phyloP scores from a whole-genome alignment of 2,329 filamentous ascomycete genomes.

The Alternaria ventricosa region DNA sequence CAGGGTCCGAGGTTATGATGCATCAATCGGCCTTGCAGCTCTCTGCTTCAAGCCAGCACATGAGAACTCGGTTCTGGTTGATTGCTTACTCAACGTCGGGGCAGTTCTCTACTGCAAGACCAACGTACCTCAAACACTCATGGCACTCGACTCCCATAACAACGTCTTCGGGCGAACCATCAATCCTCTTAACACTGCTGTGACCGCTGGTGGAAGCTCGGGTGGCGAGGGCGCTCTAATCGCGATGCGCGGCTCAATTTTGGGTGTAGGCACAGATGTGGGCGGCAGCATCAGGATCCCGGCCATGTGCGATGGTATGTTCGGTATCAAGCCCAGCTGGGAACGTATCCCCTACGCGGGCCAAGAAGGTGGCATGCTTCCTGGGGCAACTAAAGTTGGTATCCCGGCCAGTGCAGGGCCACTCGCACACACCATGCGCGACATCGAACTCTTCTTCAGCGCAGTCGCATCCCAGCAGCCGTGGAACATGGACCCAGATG shows the following conservation, averaged over 20 bases:
- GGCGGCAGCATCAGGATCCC: conserved; percentile 62
- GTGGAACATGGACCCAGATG: conserved; percentile 57
- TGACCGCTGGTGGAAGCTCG: conserved; percentile 61
- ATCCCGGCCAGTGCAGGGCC: conserved; percentile 56
- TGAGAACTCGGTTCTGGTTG: conserved; percentile 51
- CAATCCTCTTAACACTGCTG: conserved; percentile 55
- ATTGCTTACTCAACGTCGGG: conserved; percentile 53
- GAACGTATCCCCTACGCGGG: conserved; percentile 60
- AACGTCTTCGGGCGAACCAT: conserved; percentile 56
- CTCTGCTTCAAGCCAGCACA: conserved; percentile 53
- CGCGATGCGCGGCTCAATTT: conserved; percentile 55
- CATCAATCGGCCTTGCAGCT: conserved; percentile 51
- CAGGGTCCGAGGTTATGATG: conserved; percentile 55
- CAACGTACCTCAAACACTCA: conserved; percentile 62
- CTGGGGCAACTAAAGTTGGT: conserved; percentile 56
- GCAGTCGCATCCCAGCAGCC: conserved; percentile 60
- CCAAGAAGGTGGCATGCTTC: conserved; percentile 56
- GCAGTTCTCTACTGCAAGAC: conserved; percentile 62
- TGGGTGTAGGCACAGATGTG: conserved; percentile 63
- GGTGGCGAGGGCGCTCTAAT: conserved; percentile 62
- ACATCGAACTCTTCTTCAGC: conserved; percentile 62
- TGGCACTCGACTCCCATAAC: conserved; percentile 61
- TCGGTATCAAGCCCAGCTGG: conserved; percentile 55
- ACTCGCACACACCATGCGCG: conserved; percentile 56
- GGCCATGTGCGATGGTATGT: conserved; percentile 58